These are phyloP conservation scores for Tolypocladium tundrense DNA, from an alignment of 2,329 filamentous ascomycete species.

Conservation along the genomic window DNA sequence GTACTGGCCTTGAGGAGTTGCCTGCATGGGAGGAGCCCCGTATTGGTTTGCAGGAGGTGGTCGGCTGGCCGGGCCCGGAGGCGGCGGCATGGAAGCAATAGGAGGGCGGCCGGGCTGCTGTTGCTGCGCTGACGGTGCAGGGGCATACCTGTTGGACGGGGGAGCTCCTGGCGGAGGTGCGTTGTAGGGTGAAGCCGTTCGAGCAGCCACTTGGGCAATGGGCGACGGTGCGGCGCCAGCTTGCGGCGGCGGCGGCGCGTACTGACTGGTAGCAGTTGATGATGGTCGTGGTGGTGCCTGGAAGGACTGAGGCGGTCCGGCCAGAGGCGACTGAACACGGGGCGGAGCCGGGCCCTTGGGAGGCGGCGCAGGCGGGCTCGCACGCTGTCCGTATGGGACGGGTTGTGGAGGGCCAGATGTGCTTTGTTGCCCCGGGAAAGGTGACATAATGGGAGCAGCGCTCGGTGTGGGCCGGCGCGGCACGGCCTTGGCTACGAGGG, in stretches of 20 bases:
- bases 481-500: constrained; percentile 68
- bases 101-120: constrained; percentile 34
- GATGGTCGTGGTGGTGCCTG: constrained; percentile 48
- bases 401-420: constrained; percentile 47
- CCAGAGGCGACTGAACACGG: constrained; percentile 62
- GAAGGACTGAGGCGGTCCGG: constrained; percentile 34
- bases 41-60: constrained; percentile 35
- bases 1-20: constrained; percentile 23
- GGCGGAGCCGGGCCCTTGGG: constrained; percentile 67
- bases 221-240: constrained; percentile 53
- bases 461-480: constrained; percentile 66
- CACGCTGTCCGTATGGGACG: constrained; percentile 48
- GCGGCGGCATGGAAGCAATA: constrained; percentile 25
- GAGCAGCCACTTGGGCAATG: constrained; percentile 50
- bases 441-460: constrained; percentile 58
- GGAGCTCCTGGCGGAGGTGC: constrained; percentile 61
- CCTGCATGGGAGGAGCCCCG: constrained; percentile 35
- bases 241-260: constrained; percentile 38
- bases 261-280: constrained; percentile 51
- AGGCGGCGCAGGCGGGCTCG: constrained; percentile 69
- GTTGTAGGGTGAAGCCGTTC: constrained; percentile 79
- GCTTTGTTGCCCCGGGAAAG: constrained; percentile 59
- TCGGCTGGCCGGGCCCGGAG: constrained; percentile 28
- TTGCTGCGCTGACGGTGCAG: constrained; percentile 47
- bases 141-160: constrained; percentile 68